Conservation (phyloP, 1,284 basidiomycete species). For the Dichomitus squalens region DNA sequence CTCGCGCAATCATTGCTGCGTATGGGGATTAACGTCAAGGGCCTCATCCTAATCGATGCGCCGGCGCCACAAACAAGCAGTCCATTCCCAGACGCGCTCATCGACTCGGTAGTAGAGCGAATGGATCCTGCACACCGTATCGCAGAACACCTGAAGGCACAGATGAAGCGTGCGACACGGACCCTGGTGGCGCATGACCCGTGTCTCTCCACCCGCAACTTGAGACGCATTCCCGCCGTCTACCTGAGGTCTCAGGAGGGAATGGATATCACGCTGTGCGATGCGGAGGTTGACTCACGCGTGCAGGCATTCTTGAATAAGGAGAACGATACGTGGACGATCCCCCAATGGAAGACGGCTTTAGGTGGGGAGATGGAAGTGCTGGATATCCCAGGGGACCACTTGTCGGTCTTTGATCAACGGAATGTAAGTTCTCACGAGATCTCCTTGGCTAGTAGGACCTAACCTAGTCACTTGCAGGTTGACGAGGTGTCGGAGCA, state of each 20-base stretch:
- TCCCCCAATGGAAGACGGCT: constrained; percentile 52
- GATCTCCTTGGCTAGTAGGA: no score
- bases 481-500: background rate
- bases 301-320: constrained; percentile 42
- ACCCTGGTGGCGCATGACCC: constrained; percentile 27
- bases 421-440: constrained; percentile 47
- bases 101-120: constrained; percentile 35
- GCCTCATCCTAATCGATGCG: constrained; percentile 67
- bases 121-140: constrained; percentile 5
- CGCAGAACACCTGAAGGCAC: constrained; percentile 8
- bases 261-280: background rate
- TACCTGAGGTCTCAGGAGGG: constrained; percentile 21
- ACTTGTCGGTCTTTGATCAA: constrained; percentile 60
- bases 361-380: constrained; percentile 41
- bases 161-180: constrained; percentile 26
- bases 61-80: constrained; percentile 54
- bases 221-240: background rate
- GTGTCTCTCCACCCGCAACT: background rate
- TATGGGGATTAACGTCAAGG: constrained; percentile 47
- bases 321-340: constrained; percentile 50
- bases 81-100: constrained; percentile 50
- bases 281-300: constrained; percentile 21
- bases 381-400: constrained; percentile 65
- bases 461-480: background rate
- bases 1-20: constrained; percentile 52